Base-by-base conservation (phyloP, 2,329 filamentous ascomycete genomes). In the Grosmannia penicillata region DNA sequence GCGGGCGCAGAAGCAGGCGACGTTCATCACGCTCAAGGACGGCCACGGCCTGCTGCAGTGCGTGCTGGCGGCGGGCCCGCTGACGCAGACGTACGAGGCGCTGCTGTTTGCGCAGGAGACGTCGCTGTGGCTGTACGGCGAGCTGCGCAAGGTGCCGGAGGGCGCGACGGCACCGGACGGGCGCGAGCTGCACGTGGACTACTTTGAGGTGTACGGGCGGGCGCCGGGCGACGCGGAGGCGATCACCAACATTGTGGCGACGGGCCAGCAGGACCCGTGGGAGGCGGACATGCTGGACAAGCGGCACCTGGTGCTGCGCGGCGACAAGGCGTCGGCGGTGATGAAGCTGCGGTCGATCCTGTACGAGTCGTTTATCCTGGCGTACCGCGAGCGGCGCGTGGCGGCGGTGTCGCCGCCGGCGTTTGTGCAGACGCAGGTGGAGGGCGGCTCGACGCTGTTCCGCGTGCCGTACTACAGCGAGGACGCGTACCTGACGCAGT, bases 371-470 rank as follows among this genome's bases (percentile, higher is more conserved):
- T 95, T 95, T 65, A 70, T 78, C 57, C 68, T 75, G 53, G 71
- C 76, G 27, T 94, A 85, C 65, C 75, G 81, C 53, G 82, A 91
- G 56, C 63, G 79, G 49, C 70, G 76, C 46, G 70, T 89, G 57
- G 70, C 79, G 52, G 87, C 94, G 62, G 86, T 94, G 46, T 81
- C 78, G 35, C 87, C 87, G 11, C 87, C 87, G 2, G 85, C 85
- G 24, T 78, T 93, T 58, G 91, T 94, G 43, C 91, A 93, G 65
- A 96, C 89, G 15, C 82, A 95, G 63, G 83, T 93, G 54, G 87
- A 96, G 62, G 87, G 87, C 47, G 87, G 87, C 40, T 75, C 82
- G 50, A 95, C 87, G 4, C 76, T 96, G 27, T 96, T 95, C 72
- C 76, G 75, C 43, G 82, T 93, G 52, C 53, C 55, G 33, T 59